Percentiles rank a stretch among this genome's conserved stretches.
These are phyloP conservation scores for Rhizopogon vinicolor DNA, from an alignment of 768 basidiomycete genomes.

Conservation along the genomic window DNA sequence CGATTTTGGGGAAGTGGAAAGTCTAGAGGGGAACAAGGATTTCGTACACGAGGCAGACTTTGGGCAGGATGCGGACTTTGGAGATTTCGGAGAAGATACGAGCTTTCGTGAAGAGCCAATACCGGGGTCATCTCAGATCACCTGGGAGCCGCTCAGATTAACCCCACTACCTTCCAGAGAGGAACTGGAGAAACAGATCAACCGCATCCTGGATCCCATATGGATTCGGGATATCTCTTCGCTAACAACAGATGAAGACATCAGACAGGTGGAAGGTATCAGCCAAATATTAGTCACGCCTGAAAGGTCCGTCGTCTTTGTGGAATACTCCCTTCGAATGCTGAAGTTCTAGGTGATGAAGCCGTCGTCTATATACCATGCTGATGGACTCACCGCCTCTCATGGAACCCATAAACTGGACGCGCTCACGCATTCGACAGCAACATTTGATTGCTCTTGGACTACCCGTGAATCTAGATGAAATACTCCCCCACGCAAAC, in stretches of 20 bases:
- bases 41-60: slow-evolving; percentile 30
- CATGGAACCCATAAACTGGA: slow-evolving; percentile 90
- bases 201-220: slow-evolving; percentile 60
- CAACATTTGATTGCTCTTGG: slow-evolving; percentile 90
- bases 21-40: slow-evolving; percentile 6
- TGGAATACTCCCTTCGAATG: slow-evolving; percentile 17
- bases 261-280: slow-evolving; percentile 78
- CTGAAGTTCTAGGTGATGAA: slow-evolving; percentile 25
- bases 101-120: slow-evolving; percentile 20
- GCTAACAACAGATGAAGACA: slow-evolving; percentile 61
- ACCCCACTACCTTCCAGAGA: slow-evolving; percentile 57
- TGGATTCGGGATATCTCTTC: slow-evolving; percentile 53
- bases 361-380: slow-evolving; percentile 74
- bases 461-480: slow-evolving; percentile 93
- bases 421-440: slow-evolving; percentile 82
- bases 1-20: slow-evolving; percentile 71
- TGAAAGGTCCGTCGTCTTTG: slow-evolving; percentile 51
- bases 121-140: slow-evolving; percentile 37
- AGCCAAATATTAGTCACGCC: slow-evolving; percentile 72
- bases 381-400: slow-evolving; percentile 70
- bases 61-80: slow-evolving; percentile 30
- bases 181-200: slow-evolving; percentile 57
- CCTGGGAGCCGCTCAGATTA: slow-evolving; percentile 61
- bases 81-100: slow-evolving; percentile 29
- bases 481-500: slow-evolving; percentile 69